phyloP scores from a whole-genome alignment of 208 protist species.

The Phytomonas sp. region DNA sequence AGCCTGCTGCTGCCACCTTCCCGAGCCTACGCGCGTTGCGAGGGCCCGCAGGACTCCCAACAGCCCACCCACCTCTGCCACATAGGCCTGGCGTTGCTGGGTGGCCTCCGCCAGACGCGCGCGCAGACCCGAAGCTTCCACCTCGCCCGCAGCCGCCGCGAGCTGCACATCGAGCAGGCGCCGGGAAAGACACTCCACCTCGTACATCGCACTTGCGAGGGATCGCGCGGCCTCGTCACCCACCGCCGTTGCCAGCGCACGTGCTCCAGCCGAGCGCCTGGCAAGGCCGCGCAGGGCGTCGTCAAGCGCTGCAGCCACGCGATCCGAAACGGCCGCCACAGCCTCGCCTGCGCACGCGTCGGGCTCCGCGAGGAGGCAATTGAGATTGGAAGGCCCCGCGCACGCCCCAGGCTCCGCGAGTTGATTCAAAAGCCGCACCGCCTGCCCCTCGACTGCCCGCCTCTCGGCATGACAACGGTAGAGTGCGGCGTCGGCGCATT shows the following conservation, averaged over 20 bases:
- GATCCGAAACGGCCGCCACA: not conserved
- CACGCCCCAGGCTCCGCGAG: too few relatives aligned
- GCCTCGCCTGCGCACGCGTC: constrained; percentile 12
- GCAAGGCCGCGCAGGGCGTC: constrained; percentile 15
- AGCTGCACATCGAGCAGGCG: constrained; percentile 41
- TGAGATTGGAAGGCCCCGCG: too few relatives aligned
- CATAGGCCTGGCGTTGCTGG: constrained; percentile 24
- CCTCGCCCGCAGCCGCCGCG: constrained; percentile 23
- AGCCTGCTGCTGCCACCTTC: too few relatives aligned
- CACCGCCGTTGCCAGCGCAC: constrained; percentile 34
- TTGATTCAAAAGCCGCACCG: constrained; percentile 30
- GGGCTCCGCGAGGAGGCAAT: not conserved
- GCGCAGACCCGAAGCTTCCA: constrained; percentile 41
- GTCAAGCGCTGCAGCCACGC: constrained; percentile 8
- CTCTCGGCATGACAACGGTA: not conserved
- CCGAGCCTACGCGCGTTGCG: constrained; percentile 12
- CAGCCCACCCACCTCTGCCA: constrained; percentile 48
- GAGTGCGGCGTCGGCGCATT: not conserved
- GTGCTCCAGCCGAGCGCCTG: constrained; percentile 25
- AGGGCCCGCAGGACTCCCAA: constrained; percentile 58
- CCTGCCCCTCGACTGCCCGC: constrained; percentile 4
- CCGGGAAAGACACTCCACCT: constrained; percentile 19
- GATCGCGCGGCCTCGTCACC: constrained; percentile 32
- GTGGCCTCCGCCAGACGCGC: constrained; percentile 38
- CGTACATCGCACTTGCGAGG: constrained; percentile 18